Percentiles rank a stretch among this genome's conserved stretches.
Conservation (phyloP, 768 basidiomycete genomes). For the Tylopilus sp. region DNA sequence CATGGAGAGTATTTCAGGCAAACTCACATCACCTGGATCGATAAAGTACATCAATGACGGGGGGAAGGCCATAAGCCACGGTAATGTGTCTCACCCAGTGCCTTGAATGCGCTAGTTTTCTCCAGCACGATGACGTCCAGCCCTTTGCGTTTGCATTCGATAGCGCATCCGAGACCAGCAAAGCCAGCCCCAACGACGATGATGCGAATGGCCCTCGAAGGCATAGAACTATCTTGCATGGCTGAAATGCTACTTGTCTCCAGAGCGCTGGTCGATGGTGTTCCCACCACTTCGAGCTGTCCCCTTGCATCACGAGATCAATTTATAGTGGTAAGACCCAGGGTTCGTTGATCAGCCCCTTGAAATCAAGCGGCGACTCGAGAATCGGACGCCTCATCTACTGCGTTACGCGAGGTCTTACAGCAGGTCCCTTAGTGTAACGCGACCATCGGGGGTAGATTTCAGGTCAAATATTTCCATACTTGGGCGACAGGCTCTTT, state of each 20-base stretch:
- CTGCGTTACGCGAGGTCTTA: neutral
- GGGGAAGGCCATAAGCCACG: neutral
- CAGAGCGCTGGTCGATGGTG: neutral
- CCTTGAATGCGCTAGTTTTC: slow-evolving; percentile 14
- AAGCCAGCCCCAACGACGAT: slow-evolving; percentile 28
- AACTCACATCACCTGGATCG: slow-evolving; percentile 1
- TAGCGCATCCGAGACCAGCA: slow-evolving; percentile 28
- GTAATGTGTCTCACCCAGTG: slow-evolving; percentile 11
- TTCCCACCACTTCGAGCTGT: no score
- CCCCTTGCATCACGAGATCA: no score
- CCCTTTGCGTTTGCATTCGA: slow-evolving; percentile 26
- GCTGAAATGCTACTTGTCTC: neutral
- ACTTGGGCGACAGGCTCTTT: neutral
- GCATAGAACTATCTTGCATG: neutral
- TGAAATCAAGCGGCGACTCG: neutral
- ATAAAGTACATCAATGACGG: neutral
- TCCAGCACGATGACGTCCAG: slow-evolving; percentile 28
- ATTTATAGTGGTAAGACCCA: neutral
- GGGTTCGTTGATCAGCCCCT: neutral
- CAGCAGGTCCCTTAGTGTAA: neutral
- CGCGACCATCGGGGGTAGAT: neutral
- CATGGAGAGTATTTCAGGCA: no score
- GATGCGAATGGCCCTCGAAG: neutral
- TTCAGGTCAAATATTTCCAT: neutral
- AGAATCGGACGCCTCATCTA: neutral